These are phyloP conservation scores for Dendrocalamus latiflorus DNA, from an alignment of 202 grass and related monocot genomes.

Conservation along the genomic window DNA sequence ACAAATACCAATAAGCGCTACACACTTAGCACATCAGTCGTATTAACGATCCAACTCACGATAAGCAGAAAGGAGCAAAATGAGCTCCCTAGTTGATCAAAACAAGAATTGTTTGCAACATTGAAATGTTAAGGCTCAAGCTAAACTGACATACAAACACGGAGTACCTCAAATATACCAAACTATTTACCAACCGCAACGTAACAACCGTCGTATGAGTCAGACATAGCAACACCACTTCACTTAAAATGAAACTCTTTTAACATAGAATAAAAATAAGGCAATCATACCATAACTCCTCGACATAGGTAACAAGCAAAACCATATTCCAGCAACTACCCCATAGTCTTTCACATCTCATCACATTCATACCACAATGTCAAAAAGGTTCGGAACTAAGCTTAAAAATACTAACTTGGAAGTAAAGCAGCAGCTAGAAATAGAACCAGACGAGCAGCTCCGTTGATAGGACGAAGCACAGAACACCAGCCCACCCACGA, in stretches of 20 bases:
- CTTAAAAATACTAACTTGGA: background rate
- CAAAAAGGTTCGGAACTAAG: background rate
- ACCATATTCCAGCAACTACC: background rate
- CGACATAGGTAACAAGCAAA: background rate
- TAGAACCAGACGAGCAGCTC: background rate
- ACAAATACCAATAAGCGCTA: background rate
- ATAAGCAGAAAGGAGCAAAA: background rate
- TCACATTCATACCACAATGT: background rate
- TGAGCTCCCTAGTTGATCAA: background rate
- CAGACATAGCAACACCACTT: background rate
- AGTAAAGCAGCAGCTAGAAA: conserved; percentile 6
- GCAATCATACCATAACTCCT: background rate
- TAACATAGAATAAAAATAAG: background rate
- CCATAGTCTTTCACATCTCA: background rate
- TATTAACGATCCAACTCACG: background rate
- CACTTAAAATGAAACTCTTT: background rate
- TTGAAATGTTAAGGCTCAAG: background rate
- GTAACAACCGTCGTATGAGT: background rate
- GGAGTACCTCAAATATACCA: no score
- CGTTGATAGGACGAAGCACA: background rate
- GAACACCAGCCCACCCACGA: background rate
- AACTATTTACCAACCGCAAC: background rate
- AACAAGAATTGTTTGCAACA: background rate
- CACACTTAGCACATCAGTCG: background rate
- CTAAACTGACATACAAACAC: no score